These are phyloP conservation scores for Penicillium sp. DNA, from an alignment of 2,329 filamentous ascomycete genomes.

Conservation along the genomic window DNA sequence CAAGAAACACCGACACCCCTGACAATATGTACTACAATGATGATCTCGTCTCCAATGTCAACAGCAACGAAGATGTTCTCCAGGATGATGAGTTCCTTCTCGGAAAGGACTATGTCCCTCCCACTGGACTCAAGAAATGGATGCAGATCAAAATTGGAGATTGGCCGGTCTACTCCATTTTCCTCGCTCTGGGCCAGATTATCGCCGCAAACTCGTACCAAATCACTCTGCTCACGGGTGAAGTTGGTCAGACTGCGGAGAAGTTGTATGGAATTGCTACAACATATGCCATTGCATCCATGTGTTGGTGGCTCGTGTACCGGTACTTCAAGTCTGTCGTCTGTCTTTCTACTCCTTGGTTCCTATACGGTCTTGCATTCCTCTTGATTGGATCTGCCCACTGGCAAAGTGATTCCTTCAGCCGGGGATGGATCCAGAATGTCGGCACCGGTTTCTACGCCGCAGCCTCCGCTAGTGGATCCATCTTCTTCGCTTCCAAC, in stretches of 20 bases:
- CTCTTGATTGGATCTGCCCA: constrained; percentile 61
- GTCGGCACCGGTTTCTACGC: constrained; percentile 62
- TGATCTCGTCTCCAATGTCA: constrained; percentile 28
- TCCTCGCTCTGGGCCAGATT: constrained; percentile 62
- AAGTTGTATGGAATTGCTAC: constrained; percentile 61
- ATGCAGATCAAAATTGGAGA: constrained; percentile 58
- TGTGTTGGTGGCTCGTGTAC: constrained; percentile 63
- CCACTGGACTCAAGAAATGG: constrained; percentile 55
- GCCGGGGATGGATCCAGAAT: constrained; percentile 57
- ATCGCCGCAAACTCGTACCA: constrained; percentile 66
- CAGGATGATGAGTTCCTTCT: constrained; percentile 55
- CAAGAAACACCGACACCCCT: constrained; percentile 35
- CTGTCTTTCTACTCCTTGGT: constrained; percentile 58
- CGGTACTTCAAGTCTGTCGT: constrained; percentile 57
- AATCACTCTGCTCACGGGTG: constrained; percentile 66
- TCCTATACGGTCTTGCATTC: constrained; percentile 63
- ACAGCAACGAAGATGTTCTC: constrained; percentile 34
- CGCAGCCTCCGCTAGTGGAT: constrained; percentile 60
- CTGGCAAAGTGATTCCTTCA: constrained; percentile 41
- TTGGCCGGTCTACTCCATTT: constrained; percentile 63
- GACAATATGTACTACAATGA: constrained; percentile 43
- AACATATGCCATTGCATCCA: constrained; percentile 58
- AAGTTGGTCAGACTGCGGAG: constrained; percentile 57
- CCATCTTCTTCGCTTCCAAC: constrained; percentile 65
- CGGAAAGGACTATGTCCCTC: constrained; percentile 56